Base-by-base conservation (phyloP, 129 eudicot species). In the Lactuca saligna region DNA sequence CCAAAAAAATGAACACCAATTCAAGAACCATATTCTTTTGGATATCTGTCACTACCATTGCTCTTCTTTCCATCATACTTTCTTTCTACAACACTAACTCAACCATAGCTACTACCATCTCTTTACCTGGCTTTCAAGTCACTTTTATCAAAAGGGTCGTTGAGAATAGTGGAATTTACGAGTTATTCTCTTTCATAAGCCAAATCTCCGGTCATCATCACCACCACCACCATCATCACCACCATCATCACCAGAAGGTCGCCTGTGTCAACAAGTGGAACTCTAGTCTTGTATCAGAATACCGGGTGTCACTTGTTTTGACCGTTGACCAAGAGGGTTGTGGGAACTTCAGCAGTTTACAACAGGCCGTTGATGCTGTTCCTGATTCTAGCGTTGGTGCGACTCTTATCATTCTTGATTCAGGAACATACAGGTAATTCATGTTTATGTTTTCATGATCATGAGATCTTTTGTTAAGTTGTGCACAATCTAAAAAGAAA, bases 391-490 rank as follows among this genome's bases (percentile, higher is more conserved):
- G 88, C 77, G 35, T 15, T 35, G 17, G 78, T 12, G 62, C 80
- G 66, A 89, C 92, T 35, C 88, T 89, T 51, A 81, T 93, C 70
- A 66, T 86, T 8, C 66, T 93, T 39, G 79, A 79, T 76, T 79
- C 92, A 16, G 98, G 98, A 73, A 81, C 91, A 38, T 93, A 87
- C 78, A 83, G 88, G 98, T 92, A 41, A 78, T 48, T 92, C 34
- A 78, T 48, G 15, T 31, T 25, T 25, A 25, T 25, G 29, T 25
- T 25, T 55, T 64, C 15, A 15, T 29, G 5, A 29, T 64, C 25
- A 54, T 39, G 37, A 15, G 10, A 34, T 46, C 17, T 31, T 44
- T 7, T 13, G 57, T 13, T 25, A 9, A 17, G 4, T 8, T 49
- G 1, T 71, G 50, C 17, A 20, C 0, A 71, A 61, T 54, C 54